Evolutionary conservation across 345 rosid species (phyloP).

Genomic region (Aquilaria yunnanensis): DNA sequence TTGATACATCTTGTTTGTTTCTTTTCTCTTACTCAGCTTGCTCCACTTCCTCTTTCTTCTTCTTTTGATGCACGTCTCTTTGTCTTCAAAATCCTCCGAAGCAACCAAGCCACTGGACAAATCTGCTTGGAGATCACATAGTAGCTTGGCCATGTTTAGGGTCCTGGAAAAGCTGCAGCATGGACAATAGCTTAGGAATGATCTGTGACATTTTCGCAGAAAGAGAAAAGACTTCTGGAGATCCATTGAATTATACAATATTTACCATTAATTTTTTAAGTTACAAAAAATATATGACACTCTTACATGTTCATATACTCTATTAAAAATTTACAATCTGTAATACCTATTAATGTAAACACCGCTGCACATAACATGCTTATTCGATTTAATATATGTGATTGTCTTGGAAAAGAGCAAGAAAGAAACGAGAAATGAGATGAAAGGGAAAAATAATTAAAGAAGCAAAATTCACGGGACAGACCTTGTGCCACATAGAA

Average conservation of each 20-base stretch:
- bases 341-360: no score
- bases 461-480: not conserved
- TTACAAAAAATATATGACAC: no score
- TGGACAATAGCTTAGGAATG: not conserved
- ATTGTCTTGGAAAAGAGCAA: not conserved
- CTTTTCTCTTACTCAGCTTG: slow-evolving; percentile 8
- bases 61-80: slow-evolving; percentile 29
- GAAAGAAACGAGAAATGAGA: not conserved
- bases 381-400: no score
- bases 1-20: not conserved
- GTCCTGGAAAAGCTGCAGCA: slow-evolving; percentile 45
- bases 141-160: slow-evolving; percentile 44
- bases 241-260: no score
- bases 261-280: no score
- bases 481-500: slow-evolving; percentile 51
- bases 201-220: slow-evolving; percentile 12
- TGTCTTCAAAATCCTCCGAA: slow-evolving; percentile 17
- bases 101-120: slow-evolving; percentile 11
- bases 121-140: slow-evolving; percentile 45
- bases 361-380: no score
- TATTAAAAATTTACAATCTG: no score
- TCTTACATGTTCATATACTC: no score
- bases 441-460: not conserved
- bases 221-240: not conserved
- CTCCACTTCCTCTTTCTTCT: slow-evolving; percentile 14